Evolutionary conservation across 805 yeast species (phyloP).

Genomic region (Myxozyma udenii): DNA sequence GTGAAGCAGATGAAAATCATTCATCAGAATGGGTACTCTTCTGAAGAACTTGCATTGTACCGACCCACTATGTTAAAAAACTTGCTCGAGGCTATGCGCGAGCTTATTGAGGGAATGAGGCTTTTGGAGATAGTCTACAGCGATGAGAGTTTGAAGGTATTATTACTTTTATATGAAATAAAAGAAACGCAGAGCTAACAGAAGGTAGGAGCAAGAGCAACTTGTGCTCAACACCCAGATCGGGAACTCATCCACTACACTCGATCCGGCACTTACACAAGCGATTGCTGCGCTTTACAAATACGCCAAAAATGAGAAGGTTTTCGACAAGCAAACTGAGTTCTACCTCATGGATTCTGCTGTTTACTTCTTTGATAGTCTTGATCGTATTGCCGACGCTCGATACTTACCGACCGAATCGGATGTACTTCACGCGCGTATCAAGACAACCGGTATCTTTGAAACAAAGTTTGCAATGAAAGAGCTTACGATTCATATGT

Average conservation of each 20-base stretch:
- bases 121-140: constrained; percentile 7
- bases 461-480: constrained; percentile 79
- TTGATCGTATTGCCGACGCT: constrained; percentile 57
- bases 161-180: constrained; percentile 36
- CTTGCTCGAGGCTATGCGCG: constrained; percentile 70
- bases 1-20: constrained; percentile 78
- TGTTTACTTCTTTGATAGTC: constrained; percentile 58
- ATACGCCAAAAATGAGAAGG: constrained; percentile 55
- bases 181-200: constrained; percentile 31
- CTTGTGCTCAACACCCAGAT: constrained; percentile 22
- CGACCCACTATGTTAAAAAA: constrained; percentile 77
- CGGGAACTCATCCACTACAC: constrained; percentile 46
- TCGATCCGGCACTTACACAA: constrained; percentile 50
- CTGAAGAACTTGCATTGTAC: constrained; percentile 70
- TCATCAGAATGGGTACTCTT: constrained; percentile 66
- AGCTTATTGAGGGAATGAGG: constrained; percentile 52
- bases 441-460: constrained; percentile 88
- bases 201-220: constrained; percentile 5
- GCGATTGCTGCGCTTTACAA: constrained; percentile 54
- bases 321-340: constrained; percentile 58
- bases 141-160: constrained; percentile 6
- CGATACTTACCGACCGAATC: constrained; percentile 69
- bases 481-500: constrained; percentile 58
- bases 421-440: constrained; percentile 82
- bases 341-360: constrained; percentile 88